Evolutionary conservation across 1,284 basidiomycete genomes (phyloP).

Genomic region (Athelia sp.): DNA sequence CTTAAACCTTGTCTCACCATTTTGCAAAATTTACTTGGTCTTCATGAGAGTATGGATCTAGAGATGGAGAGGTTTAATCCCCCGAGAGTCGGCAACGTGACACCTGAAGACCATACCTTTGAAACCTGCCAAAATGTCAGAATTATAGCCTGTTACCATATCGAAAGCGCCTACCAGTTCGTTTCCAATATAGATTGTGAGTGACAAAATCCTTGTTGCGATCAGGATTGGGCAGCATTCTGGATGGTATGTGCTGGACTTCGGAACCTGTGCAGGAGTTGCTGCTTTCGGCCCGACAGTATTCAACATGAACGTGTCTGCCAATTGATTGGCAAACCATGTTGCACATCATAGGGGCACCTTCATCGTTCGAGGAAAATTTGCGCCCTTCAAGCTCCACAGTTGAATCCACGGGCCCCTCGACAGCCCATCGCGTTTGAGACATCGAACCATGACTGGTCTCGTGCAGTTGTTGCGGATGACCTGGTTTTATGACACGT

Average conservation of each 20-base stretch:
- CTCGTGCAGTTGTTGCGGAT: constrained; percentile 55
- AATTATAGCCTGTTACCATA: neutral
- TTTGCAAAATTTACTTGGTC: constrained; percentile 48
- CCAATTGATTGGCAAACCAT: constrained; percentile 51
- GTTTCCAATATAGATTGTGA: constrained; percentile 52
- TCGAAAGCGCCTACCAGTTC: constrained; percentile 35
- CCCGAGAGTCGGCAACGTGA: neutral
- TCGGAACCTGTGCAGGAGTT: constrained; percentile 36
- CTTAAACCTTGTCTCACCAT: constrained; percentile 33
- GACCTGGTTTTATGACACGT: too few relatives aligned
- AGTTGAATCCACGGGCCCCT: constrained; percentile 39
- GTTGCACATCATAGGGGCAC: constrained; percentile 62
- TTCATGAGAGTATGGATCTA: constrained; percentile 55
- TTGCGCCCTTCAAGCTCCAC: constrained; percentile 52
- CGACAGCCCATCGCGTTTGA: constrained; percentile 48
- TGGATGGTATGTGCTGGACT: constrained; percentile 38
- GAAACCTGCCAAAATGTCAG: constrained; percentile 15
- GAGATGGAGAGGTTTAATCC: constrained; percentile 7
- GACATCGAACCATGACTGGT: constrained; percentile 65
- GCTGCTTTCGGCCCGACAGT: constrained; percentile 39
- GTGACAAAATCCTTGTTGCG: constrained; percentile 49
- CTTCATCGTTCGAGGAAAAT: constrained; percentile 52
- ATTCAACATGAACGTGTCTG: constrained; percentile 51
- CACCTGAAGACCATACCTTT: constrained; percentile 15
- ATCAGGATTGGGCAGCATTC: constrained; percentile 39